Base-by-base conservation (phyloP, 2,329 filamentous ascomycete genomes). In the Xylaria sp. region DNA sequence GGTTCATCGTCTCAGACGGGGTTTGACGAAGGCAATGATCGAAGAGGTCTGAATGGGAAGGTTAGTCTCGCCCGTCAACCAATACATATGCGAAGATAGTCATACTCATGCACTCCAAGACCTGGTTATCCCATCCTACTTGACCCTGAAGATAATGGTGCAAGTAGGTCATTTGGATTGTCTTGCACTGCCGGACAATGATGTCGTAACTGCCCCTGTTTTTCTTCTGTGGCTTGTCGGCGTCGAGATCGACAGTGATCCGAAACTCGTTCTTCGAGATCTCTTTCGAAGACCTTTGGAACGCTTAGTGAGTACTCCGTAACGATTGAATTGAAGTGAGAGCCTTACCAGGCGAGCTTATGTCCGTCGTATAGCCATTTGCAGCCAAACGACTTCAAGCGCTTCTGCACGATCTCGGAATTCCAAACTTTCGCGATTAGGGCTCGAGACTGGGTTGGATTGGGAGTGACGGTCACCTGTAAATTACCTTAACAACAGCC, bases 21-120 rank as follows among this genome's bases (percentile, higher is more conserved):
- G 77, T 80, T 72, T 96, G 86, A 3, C 94, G 90, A 58, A 99
- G 79, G 6, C 93, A 78, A 70, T 99, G 94, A 64, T 99, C 94
- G 3, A 97, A 78, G 69, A 97, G 97, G 71, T 89, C 81, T 83
- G n/a, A 1, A 34, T 34, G n/a, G 10, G 11, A 10, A 47, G 63
- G 54, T 55, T 46, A 51, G 50, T 39, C 34, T 44, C 11, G 6
- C n/a, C 3, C 10, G 9, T 6, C 6, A 23, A 7, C 11, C 19
- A 2, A 46, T 6, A 4, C 0, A 1, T 11, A 4, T n/a, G 16
- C 18, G 2, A 10, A 9, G 16, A 13, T 4, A 46, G 10, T 76
- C 78, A 74, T 72, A 84, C 80, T 96, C 73, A 97, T 84, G 11
- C 89, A 87, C 69, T 94, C 90, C 6, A 93, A 80, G 18, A 93